phyloP scores from a whole-genome alignment of 1,284 basidiomycete genomes.

The Trametes pubescens region DNA sequence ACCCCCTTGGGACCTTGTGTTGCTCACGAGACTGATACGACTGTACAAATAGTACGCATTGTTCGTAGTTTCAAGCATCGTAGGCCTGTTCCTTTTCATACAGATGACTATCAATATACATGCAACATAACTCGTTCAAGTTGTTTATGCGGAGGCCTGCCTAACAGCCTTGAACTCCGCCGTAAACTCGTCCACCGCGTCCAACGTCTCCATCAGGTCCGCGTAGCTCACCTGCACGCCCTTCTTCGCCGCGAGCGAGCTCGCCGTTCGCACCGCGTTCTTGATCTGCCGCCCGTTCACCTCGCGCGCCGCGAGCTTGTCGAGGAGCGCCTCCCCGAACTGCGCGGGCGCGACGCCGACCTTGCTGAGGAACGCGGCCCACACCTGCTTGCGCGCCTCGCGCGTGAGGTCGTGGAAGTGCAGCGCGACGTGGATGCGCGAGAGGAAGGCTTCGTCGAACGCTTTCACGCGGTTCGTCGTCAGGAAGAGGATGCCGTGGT shows the following conservation, averaged over 20 bases:
- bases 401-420: slow-evolving; percentile 62
- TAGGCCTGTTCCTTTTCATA: too few species aligned
- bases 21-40: too few species aligned
- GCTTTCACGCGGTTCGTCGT: slow-evolving; percentile 74
- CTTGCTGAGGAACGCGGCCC: slow-evolving; percentile 62
- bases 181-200: slow-evolving; percentile 45
- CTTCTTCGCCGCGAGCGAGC: slow-evolving; percentile 58
- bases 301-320: slow-evolving; percentile 52
- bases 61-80: too few species aligned
- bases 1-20: too few species aligned
- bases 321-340: slow-evolving; percentile 51
- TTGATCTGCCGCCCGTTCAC: slow-evolving; percentile 70
- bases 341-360: slow-evolving; percentile 28
- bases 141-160: neutral
- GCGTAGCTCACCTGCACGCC: slow-evolving; percentile 50
- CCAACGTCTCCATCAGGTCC: slow-evolving; percentile 62
- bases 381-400: slow-evolving; percentile 59
- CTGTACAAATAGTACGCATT: too few species aligned
- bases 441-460: slow-evolving; percentile 73
- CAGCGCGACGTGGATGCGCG: slow-evolving; percentile 68
- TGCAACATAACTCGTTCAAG: too few species aligned
- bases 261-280: slow-evolving; percentile 66
- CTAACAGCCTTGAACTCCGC: slow-evolving; percentile 23
- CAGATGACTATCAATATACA: too few species aligned
- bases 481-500: slow-evolving; percentile 69